Evolutionary conservation across 768 basidiomycete species (phyloP).

Genomic region (Collybia nuda): DNA sequence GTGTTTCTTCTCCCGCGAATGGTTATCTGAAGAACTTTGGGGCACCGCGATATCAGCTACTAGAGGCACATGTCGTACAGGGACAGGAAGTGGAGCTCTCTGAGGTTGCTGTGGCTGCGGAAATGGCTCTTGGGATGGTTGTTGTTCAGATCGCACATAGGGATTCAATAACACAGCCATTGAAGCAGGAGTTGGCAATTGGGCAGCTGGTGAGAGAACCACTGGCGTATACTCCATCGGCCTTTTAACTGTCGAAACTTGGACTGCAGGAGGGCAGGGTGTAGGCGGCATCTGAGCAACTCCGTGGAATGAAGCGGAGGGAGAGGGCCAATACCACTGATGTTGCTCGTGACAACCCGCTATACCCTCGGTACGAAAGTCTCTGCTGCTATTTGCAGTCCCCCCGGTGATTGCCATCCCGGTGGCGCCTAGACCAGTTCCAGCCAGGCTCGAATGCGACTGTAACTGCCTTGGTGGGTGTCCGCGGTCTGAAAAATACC

Average conservation of each 20-base stretch:
- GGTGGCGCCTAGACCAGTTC: slow-evolving; percentile 41
- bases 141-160: slow-evolving; percentile 28
- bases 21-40: slow-evolving; percentile 20
- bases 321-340: slow-evolving; percentile 23
- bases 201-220: slow-evolving; percentile 35
- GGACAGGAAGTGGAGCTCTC: slow-evolving; percentile 2
- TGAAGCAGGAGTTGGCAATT: slow-evolving; percentile 45
- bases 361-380: slow-evolving; percentile 40
- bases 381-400: slow-evolving; percentile 18
- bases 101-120: slow-evolving; percentile 2
- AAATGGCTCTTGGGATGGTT: slow-evolving; percentile 15
- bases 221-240: slow-evolving; percentile 17
- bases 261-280: not conserved
- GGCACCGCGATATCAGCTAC: slow-evolving; percentile 1
- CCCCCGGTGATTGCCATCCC: slow-evolving; percentile 41
- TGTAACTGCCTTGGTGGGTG: slow-evolving; percentile 24
- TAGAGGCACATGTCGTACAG: slow-evolving; percentile 3
- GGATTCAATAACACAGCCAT: slow-evolving; percentile 46
- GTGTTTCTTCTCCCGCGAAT: slow-evolving; percentile 70
- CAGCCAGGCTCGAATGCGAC: slow-evolving; percentile 29
- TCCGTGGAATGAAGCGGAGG: slow-evolving; percentile 24
- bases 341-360: slow-evolving; percentile 30
- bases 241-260: slow-evolving; percentile 27
- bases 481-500: slow-evolving; percentile 43
- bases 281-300: slow-evolving; percentile 18